Base-by-base conservation (phyloP, 495 filamentous ascomycete genomes). In the Terfezia claveryi region DNA sequence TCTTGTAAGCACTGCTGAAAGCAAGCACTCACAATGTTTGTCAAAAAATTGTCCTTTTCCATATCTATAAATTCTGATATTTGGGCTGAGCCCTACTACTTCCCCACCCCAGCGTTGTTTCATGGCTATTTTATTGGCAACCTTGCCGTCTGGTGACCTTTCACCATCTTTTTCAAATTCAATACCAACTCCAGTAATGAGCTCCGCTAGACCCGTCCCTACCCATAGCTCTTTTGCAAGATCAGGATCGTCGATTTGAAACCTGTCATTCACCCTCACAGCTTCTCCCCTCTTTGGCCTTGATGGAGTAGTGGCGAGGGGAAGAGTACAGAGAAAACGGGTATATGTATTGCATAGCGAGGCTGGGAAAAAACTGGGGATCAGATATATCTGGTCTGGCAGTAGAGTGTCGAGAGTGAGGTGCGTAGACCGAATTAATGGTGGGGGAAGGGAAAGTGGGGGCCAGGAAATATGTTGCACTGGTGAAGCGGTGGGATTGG, bases 1-100 rank as follows among this genome's bases (percentile, higher is more conserved):
- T 32, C 27, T 4, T 32, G 1, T 32, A 32, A 32, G 27, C 27
- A 32, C 1, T 32, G 27, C 27, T 51, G 58, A 36, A 17, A 56
- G 27, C 55, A 56, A 50, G 52, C 62, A 60, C n/a, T 17, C 57
- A 65, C 62, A 66, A 46, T 66, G 63, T 44, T 63, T 63, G 54
- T 66, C 61, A 41, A 66, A 95, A 61, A 87, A 94, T 64, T 94
- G 85, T 0, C 86, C 86, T 53, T 80, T 76, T 12, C 71, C 72
- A 63, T 96, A 95, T n/a, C 88, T 78, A 70, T 96, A 96, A 20
- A 95, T 78, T 32, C 89, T 70, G 51, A 94, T 93, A 62, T 91
- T 91, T 7, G 83, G 76, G 70, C 91, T 94, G 58, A 95, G 68
- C 2, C 87, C 89, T n/a, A 91, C 67, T 2, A 82, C 77, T 32